Evolutionary conservation across 805 yeast species (phyloP).

Genomic region (Peterozyma xylosa): DNA sequence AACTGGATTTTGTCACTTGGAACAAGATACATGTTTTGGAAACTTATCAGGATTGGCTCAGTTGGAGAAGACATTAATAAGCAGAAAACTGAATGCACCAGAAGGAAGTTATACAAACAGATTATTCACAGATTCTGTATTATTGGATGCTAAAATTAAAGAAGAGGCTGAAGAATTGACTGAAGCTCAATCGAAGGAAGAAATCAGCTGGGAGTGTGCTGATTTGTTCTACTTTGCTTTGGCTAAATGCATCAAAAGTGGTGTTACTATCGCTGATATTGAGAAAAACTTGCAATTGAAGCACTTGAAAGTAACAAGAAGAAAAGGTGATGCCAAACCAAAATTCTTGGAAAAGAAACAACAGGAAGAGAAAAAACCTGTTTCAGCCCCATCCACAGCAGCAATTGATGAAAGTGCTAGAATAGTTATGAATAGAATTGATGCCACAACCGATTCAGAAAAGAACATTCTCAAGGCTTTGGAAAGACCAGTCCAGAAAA

Average conservation of each 20-base stretch:
- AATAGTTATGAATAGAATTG: constrained; percentile 45
- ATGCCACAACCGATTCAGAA: constrained; percentile 30
- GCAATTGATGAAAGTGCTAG: constrained; percentile 18
- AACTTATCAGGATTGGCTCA: constrained; percentile 55
- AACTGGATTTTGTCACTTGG: constrained; percentile 88
- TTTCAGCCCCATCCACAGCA: constrained; percentile 11
- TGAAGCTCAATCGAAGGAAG: constrained; percentile 61
- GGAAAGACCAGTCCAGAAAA: constrained; percentile 91
- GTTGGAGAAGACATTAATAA: constrained; percentile 58
- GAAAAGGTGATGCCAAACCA: constrained; percentile 94
- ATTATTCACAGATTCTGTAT: constrained; percentile 66
- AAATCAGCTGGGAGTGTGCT: constrained; percentile 96
- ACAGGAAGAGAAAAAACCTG: constrained; percentile 1
- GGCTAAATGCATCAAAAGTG: constrained; percentile 54
- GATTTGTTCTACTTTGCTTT: constrained; percentile 62
- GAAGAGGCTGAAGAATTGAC: constrained; percentile 96
- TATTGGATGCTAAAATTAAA: constrained; percentile 79
- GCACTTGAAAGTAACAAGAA: constrained; percentile 78
- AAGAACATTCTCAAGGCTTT: constrained; percentile 54
- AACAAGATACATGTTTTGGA: constrained; percentile 78
- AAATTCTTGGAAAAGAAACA: constrained; percentile 38
- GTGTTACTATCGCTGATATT: constrained; percentile 73
- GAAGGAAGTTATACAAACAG: constrained; percentile 93
- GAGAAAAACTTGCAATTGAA: constrained; percentile 81
- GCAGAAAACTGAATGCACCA: constrained; percentile 66